Conservation (phyloP, 768 basidiomycete species). For the Termitomyces sp. region DNA sequence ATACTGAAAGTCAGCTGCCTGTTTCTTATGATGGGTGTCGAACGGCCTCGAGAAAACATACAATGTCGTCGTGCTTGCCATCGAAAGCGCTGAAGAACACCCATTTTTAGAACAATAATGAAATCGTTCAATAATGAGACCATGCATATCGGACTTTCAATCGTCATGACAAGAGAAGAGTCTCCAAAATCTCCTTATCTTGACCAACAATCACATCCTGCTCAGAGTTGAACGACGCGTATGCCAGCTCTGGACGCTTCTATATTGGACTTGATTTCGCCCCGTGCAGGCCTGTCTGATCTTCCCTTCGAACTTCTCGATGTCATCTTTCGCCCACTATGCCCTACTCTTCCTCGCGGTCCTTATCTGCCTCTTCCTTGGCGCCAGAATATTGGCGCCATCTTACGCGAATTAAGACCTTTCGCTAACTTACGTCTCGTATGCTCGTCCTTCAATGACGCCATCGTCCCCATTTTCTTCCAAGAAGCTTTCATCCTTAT, state of each 20-base stretch:
- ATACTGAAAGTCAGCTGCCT: background rate
- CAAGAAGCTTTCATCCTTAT: slow-evolving; percentile 2
- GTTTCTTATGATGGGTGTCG: background rate
- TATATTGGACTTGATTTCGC: background rate
- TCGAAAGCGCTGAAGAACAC: background rate
- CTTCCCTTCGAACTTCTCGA: slow-evolving; percentile 5
- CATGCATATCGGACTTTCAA: slow-evolving; percentile 5
- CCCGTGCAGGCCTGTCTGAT: background rate
- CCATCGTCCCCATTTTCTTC: slow-evolving; percentile 5
- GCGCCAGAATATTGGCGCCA: slow-evolving; percentile 1
- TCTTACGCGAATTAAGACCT: slow-evolving; percentile 2
- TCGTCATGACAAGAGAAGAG: background rate
- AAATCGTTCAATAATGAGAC: background rate
- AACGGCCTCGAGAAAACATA: background rate
- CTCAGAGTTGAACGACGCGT: background rate
- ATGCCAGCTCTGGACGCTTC: background rate
- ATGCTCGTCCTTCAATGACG: slow-evolving; percentile 1
- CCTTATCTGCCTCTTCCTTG: slow-evolving; percentile 6
- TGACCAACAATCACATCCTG: background rate
- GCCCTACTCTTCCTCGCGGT: slow-evolving; percentile 1
- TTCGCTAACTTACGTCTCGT: slow-evolving; percentile 7
- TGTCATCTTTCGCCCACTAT: slow-evolving; percentile 3
- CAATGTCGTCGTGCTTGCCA: background rate
- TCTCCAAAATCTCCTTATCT: background rate
- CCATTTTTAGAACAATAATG: background rate